Evolutionary conservation across 1,284 basidiomycete genomes (phyloP), one percentile per base, ranked within the genome.

Genomic region (Sanghuangporus sanghuang): DNA sequence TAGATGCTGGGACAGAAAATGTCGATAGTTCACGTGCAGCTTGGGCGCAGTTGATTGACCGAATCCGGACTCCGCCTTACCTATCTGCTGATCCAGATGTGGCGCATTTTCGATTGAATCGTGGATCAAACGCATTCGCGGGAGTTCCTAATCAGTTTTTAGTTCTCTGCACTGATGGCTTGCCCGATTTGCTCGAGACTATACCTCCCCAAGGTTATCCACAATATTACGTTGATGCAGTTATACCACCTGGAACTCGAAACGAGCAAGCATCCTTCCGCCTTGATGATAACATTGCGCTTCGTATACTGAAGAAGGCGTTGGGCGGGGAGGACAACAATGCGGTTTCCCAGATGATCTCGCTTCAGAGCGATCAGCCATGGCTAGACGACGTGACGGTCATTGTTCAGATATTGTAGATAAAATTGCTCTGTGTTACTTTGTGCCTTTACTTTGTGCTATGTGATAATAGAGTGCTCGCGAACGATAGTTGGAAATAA

Each of bases 91-190:
- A 61, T 12, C 67, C 75, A 2, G 75, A 76, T 27, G 66, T 76
- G 9, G 64, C 48, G 27, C 72, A 75, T 55, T 44, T 64, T 67
- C 38, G 61, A 62, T 23, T 67, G 68, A 21, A 27, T 32, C 36
- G 59, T 61, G 36, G 57, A 5, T 11, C 40, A 49, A 38, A 48
- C 42, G 40, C 64, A 63, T 23, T 58, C 56, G 50, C 67, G 67
- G 36, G 58, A 68, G 68, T 56, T 67, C 68, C 21, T 67, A 71
- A 32, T 53, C 59, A 67, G 42, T 67, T 69, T 48, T 69, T 84
- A 42, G 73, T 87, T 59, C 72, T 85, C 64, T 84, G 79, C 68
- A 83, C 84, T 5, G 85, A 87, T 67, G 85, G 86, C 4, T 72
- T 88, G 44, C 68, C 76, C 14, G 86, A 86, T 69, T 68, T 85